Percentiles rank a stretch among this genome's conserved stretches.
These are phyloP conservation scores for Suillus weaverae DNA, from an alignment of 768 basidiomycete species.

Conservation along the genomic window DNA sequence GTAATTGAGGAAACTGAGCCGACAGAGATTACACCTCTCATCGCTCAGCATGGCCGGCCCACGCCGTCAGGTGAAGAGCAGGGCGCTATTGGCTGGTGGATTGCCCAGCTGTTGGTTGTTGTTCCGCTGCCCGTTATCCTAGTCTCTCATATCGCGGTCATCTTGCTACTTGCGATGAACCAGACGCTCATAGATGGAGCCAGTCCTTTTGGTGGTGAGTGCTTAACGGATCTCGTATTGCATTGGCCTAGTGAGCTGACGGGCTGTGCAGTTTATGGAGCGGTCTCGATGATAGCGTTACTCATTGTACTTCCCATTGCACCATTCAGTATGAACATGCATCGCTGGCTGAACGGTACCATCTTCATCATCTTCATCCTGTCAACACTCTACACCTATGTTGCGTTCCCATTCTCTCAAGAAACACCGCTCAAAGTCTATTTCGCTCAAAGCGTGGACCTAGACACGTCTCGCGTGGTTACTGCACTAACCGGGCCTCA, in stretches of 20 bases:
- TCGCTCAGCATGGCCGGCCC: slow-evolving; percentile 29
- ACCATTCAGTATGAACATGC: slow-evolving; percentile 61
- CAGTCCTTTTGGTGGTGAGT: slow-evolving; percentile 47
- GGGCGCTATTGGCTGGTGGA: slow-evolving; percentile 50
- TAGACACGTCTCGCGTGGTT: slow-evolving; percentile 36
- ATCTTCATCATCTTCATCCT: slow-evolving; percentile 43
- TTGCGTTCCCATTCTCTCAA: slow-evolving; percentile 62
- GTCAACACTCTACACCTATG: slow-evolving; percentile 43
- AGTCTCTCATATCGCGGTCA: slow-evolving; percentile 47
- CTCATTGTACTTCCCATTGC: slow-evolving; percentile 59
- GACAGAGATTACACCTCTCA: slow-evolving; percentile 60
- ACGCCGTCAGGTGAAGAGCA: slow-evolving; percentile 12
- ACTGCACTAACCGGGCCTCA: slow-evolving; percentile 48
- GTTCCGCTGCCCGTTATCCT: slow-evolving; percentile 56
- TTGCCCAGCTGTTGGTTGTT: slow-evolving; percentile 53
- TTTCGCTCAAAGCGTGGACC: slow-evolving; percentile 62
- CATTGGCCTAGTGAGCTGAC: background rate
- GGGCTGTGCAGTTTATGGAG: slow-evolving; percentile 47
- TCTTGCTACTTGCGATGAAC: slow-evolving; percentile 46
- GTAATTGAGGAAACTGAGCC: slow-evolving; percentile 40
- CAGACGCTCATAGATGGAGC: slow-evolving; percentile 70
- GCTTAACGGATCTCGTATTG: background rate
- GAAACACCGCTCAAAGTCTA: slow-evolving; percentile 65
- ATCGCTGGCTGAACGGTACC: slow-evolving; percentile 36
- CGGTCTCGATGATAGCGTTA: slow-evolving; percentile 44